phyloP scores from a whole-genome alignment of 148 eudicot genomes.

The Tetragonia tetragonoides region DNA sequence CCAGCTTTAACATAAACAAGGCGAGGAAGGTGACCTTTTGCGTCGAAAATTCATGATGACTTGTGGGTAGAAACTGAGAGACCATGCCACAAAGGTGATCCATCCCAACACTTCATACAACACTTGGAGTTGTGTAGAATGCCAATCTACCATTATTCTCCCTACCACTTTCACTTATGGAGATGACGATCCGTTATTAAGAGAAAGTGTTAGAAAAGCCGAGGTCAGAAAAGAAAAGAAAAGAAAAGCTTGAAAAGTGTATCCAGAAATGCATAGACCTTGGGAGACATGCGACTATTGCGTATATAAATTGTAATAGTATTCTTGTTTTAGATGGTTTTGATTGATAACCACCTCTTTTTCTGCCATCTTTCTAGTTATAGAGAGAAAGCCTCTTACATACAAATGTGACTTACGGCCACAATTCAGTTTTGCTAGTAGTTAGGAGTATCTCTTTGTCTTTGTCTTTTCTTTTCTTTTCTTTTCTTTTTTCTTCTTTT shows the following conservation, averaged over 20 bases:
- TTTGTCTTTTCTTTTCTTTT: too few relatives aligned
- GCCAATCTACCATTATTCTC: conserved; percentile 61
- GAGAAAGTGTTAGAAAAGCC: background rate
- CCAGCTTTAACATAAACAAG: background rate
- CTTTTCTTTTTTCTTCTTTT: too few relatives aligned
- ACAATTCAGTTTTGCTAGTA: too few relatives aligned
- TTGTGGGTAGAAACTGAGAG: conserved; percentile 92
- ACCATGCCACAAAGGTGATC: conserved; percentile 82
- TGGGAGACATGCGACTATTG: background rate
- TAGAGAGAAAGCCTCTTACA: too few relatives aligned
- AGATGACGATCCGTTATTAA: conserved; percentile 13
- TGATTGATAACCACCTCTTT: too few relatives aligned
- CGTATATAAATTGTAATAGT: too few relatives aligned
- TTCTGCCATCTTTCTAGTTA: too few relatives aligned
- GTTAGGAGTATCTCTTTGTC: too few relatives aligned
- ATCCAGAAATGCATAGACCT: background rate
- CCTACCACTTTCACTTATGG: background rate
- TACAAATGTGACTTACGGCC: too few relatives aligned
- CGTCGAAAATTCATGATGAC: conserved; percentile 71
- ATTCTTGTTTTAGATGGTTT: too few relatives aligned
- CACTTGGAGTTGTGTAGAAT: conserved; percentile 49
- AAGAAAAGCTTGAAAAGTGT: background rate
- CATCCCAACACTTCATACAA: conserved; percentile 67
- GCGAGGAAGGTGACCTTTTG: conserved; percentile 48
- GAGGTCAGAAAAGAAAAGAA: background rate